phyloP scores from a whole-genome alignment of 2,329 filamentous ascomycete genomes.

The Phialophora tarda region DNA sequence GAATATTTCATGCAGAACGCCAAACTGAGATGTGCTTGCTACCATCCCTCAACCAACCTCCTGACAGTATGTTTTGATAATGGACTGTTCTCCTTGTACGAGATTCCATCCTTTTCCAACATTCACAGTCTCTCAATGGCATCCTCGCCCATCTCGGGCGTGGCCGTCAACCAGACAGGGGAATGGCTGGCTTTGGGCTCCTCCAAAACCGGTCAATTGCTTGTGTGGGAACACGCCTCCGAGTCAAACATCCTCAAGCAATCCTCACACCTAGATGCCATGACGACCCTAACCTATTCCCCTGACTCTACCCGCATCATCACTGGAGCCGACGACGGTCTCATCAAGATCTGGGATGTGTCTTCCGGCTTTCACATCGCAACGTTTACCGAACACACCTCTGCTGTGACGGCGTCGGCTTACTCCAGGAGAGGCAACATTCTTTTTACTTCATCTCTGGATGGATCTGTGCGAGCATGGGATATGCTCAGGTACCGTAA shows the following conservation, averaged over 20 bases:
- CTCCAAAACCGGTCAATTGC: constrained; percentile 89
- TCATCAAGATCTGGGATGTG: constrained; percentile 98
- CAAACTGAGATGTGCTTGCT: constrained; percentile 86
- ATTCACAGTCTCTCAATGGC: constrained; percentile 92
- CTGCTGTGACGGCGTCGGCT: constrained; percentile 88
- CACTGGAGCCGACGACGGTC: constrained; percentile 93
- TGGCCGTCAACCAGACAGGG: constrained; percentile 90
- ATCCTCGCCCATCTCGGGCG: constrained; percentile 93
- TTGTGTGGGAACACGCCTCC: constrained; percentile 99
- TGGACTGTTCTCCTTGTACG: constrained; percentile 90
- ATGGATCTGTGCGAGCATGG: constrained; percentile 94
- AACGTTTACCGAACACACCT: constrained; percentile 96
- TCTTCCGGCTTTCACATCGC: constrained; percentile 97
- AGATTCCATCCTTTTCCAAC: constrained; percentile 92
- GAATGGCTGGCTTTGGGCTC: constrained; percentile 98
- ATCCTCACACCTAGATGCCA: constrained; percentile 93
- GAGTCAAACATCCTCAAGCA: constrained; percentile 99
- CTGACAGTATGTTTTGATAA: constrained; percentile 97
- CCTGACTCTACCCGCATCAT: constrained; percentile 92
- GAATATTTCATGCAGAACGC: constrained; percentile 95
- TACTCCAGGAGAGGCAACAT: constrained; percentile 96
- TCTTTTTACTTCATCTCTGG: constrained; percentile 90
- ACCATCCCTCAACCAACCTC: constrained; percentile 84
- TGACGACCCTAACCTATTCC: constrained; percentile 91
- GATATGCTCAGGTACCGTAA: constrained; percentile 95